These are phyloP conservation scores for Corymbia citriodora DNA, from an alignment of 441 rosid genomes.

Conservation along the genomic window DNA sequence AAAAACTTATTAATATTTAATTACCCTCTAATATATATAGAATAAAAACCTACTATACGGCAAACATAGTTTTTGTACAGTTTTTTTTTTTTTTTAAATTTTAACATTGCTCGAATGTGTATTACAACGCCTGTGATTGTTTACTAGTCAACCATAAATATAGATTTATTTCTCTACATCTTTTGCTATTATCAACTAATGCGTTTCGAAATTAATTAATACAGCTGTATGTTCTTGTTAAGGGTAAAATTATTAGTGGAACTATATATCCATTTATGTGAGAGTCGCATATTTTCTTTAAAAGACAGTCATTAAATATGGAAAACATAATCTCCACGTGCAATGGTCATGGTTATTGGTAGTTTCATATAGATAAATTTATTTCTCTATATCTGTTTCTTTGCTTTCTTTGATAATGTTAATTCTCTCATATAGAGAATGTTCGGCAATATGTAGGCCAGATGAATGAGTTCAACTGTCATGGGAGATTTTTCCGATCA, in stretches of 20 bases:
- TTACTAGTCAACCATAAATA: too few relatives aligned
- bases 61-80: background rate
- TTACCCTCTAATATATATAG: background rate
- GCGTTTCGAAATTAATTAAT: background rate
- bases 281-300: too few relatives aligned
- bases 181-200: background rate
- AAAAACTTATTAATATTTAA: background rate
- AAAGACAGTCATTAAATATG: too few relatives aligned
- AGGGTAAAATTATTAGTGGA: background rate
- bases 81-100: background rate
- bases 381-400: too few relatives aligned
- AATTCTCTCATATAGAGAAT: background rate
- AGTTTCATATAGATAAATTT: too few relatives aligned
- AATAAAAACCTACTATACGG: background rate
- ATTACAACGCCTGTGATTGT: too few relatives aligned
- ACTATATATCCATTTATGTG: background rate
- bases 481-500: background rate
- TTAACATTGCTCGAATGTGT: background rate
- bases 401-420: background rate
- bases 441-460: background rate
- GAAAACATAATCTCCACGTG: too few relatives aligned
- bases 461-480: background rate
- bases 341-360: too few relatives aligned
- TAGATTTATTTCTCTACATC: too few relatives aligned
- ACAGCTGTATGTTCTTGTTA: background rate